Conservation (phyloP, 371 early-diverging fungal species). For the Zopfochytrium polystomum region DNA sequence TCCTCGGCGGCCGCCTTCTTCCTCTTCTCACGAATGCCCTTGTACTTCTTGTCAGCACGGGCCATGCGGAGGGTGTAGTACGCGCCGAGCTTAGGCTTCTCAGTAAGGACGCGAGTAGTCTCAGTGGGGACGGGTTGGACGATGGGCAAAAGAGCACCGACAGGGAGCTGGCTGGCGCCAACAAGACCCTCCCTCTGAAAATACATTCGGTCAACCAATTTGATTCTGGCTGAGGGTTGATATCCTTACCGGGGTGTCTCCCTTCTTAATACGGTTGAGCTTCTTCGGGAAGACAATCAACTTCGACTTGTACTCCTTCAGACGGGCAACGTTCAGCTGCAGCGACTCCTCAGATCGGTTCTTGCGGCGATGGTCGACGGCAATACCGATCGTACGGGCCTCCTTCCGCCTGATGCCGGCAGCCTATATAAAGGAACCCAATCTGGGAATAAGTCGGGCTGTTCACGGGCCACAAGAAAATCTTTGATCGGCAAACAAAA, state of each 20-base stretch:
- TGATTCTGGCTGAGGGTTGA: constrained; percentile 4
- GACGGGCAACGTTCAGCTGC: constrained; percentile 92
- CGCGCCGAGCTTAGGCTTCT: constrained; percentile 61
- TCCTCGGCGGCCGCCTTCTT: constrained; percentile 40
- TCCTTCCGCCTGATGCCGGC: constrained; percentile 94
- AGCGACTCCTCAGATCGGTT: constrained; percentile 96
- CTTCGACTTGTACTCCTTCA: constrained; percentile 94
- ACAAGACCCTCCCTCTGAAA: constrained; percentile 65
- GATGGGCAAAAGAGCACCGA: constrained; percentile 71
- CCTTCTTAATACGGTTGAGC: constrained; percentile 74
- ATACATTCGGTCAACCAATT: constrained; percentile 2
- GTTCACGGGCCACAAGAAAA: too few species aligned
- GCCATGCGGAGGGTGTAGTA: constrained; percentile 89
- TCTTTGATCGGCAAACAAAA: too few species aligned
- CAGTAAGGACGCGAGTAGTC: constrained; percentile 73
- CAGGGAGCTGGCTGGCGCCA: constrained; percentile 66
- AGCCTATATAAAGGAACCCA: constrained; percentile 30
- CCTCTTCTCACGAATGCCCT: constrained; percentile 78
- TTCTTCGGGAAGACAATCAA: constrained; percentile 93
- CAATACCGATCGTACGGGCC: constrained; percentile 96
- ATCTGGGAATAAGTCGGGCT: too few species aligned
- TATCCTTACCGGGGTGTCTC: constrained; percentile 64
- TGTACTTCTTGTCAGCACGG: constrained; percentile 74
- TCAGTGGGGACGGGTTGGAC: constrained; percentile 78
- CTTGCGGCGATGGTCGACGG: constrained; percentile 98